Percentiles rank a stretch among this genome's conserved stretches.
Evolutionary conservation across 768 basidiomycete genomes (phyloP).

Genomic region (Ramaria rubella): DNA sequence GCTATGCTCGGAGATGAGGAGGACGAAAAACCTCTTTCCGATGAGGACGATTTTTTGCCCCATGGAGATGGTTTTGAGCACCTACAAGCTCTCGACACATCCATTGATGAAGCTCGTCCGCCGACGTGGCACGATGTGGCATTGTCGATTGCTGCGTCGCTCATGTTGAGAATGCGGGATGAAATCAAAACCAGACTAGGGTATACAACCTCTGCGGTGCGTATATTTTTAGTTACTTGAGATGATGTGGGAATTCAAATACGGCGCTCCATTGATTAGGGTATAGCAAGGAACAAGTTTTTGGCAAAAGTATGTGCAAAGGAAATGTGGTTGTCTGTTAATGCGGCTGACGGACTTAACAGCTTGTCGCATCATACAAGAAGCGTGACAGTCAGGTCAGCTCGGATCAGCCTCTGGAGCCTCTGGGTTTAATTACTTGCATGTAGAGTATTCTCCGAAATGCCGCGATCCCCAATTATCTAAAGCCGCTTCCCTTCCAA

Average conservation of each 20-base stretch:
- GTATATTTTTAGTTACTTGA: slow-evolving; percentile 20
- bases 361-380: slow-evolving; percentile 87
- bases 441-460: slow-evolving; percentile 77
- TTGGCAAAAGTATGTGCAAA: slow-evolving; percentile 68
- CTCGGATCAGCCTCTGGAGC: not conserved
- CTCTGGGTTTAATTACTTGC: not conserved
- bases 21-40: slow-evolving; percentile 1
- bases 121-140: slow-evolving; percentile 91
- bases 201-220: slow-evolving; percentile 90
- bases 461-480: slow-evolving; percentile 74
- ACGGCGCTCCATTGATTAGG: slow-evolving; percentile 38
- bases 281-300: slow-evolving; percentile 89
- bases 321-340: slow-evolving; percentile 1
- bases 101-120: slow-evolving; percentile 22
- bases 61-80: slow-evolving; percentile 1
- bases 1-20: slow-evolving; percentile 2
- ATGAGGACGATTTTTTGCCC: slow-evolving; percentile 2
- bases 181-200: slow-evolving; percentile 66
- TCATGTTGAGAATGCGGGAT: slow-evolving; percentile 70
- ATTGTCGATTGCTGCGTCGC: slow-evolving; percentile 77
- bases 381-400: slow-evolving; percentile 82
- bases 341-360: not conserved
- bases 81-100: slow-evolving; percentile 11
- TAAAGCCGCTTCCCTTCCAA: slow-evolving; percentile 81
- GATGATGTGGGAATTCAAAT: not conserved